These are phyloP conservation scores for Hanseniaspora occidentalis DNA, from an alignment of 805 yeast genomes.

Conservation along the genomic window DNA sequence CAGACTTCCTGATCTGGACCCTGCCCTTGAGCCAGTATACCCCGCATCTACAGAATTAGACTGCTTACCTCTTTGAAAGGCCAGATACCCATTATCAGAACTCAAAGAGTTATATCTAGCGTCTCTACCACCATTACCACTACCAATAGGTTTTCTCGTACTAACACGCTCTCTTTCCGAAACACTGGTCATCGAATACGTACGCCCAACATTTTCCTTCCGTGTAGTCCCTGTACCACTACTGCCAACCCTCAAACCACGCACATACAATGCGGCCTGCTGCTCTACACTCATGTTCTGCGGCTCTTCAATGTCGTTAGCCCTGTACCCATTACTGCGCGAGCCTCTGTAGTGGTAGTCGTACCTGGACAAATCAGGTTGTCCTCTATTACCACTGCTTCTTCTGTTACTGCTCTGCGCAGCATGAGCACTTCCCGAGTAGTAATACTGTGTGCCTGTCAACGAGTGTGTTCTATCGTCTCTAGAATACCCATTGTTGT, in stretches of 20 bases:
- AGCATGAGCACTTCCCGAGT: no score
- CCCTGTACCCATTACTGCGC: conserved; percentile 5
- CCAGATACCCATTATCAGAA: not conserved
- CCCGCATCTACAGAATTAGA: no score
- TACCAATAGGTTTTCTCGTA: not conserved
- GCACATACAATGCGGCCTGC: not conserved
- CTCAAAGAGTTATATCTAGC: conserved; percentile 1
- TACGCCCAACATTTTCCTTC: no score
- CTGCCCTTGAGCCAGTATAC: no score
- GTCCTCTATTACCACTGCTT: not conserved
- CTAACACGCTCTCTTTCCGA: not conserved
- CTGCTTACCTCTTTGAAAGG: no score
- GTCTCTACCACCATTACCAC: not conserved
- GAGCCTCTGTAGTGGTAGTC: conserved; percentile 7
- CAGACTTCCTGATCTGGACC: no score
- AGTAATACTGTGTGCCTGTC: no score
- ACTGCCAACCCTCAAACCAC: not conserved
- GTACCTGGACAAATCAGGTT: conserved; percentile 7
- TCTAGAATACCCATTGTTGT: no score
- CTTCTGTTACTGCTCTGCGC: no score
- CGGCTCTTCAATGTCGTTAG: conserved; percentile 1
- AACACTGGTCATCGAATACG: no score
- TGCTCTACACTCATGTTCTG: not conserved
- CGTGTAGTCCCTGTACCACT: no score
- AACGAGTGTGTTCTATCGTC: no score